Conservation (phyloP, 441 rosid genomes). For the Syzygium syzygioides region DNA sequence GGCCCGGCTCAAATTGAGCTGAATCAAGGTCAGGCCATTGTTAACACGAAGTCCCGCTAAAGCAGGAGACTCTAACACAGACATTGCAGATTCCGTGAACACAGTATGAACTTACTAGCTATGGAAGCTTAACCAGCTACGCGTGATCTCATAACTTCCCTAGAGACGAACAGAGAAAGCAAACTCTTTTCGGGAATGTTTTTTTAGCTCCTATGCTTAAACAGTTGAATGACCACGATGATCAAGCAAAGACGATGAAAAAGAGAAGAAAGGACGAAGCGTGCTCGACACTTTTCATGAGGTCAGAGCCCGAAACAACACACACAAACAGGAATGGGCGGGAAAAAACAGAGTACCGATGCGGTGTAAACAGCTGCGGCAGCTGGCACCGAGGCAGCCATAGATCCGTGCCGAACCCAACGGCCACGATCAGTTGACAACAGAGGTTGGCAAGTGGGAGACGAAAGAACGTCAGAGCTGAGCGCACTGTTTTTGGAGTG, state of each 20-base stretch:
- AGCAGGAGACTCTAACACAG: not conserved
- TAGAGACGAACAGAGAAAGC: not conserved
- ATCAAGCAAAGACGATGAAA: not conserved
- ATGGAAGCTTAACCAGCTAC: not conserved
- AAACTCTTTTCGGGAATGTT: fast-evolving
- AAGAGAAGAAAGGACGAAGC: not conserved
- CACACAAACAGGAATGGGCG: not conserved
- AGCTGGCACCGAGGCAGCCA: not conserved
- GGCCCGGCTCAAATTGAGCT: not conserved
- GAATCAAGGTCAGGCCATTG: not conserved
- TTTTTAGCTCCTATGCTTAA: not conserved
- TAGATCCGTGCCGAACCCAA: not conserved
- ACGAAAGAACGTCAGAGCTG: not conserved
- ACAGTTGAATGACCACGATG: not conserved
- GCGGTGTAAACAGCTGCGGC: not conserved
- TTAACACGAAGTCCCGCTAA: not conserved
- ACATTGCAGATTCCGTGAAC: not conserved
- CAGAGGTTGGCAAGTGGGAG: fast-evolving
- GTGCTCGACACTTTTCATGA: not conserved
- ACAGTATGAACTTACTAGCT: not conserved
- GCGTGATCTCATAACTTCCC: not conserved
- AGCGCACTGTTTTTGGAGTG: not conserved
- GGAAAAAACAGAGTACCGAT: not conserved
- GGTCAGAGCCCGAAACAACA: not conserved
- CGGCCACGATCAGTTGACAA: fast-evolving